These are phyloP conservation scores for Sorghum bicolor DNA, from an alignment of 176 grass and related monocot species.

Conservation along the genomic window DNA sequence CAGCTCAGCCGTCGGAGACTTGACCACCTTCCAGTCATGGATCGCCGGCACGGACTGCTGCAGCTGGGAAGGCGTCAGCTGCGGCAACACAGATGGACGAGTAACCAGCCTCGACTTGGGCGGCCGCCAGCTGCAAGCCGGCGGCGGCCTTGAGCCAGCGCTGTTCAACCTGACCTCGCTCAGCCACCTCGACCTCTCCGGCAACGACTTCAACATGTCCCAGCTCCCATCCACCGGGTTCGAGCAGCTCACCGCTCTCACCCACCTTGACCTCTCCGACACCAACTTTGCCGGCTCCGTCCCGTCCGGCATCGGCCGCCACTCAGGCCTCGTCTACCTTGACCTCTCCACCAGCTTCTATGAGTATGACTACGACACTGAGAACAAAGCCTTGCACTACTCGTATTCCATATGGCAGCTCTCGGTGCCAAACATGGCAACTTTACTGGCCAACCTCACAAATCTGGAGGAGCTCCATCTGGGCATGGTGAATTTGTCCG, in stretches of 20 bases:
- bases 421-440: too few relatives aligned
- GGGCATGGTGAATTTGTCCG: too few relatives aligned
- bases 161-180: constrained; percentile 25
- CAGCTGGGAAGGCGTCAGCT: constrained; percentile 36
- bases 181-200: constrained; percentile 19
- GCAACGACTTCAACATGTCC: constrained; percentile 34
- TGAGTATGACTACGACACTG: background rate
- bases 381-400: background rate
- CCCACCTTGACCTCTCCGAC: constrained; percentile 52
- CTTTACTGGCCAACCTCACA: too few relatives aligned
- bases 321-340: constrained; percentile 37
- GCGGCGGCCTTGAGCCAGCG: background rate
- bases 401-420: too few relatives aligned
- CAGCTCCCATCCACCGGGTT: constrained; percentile 27
- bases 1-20: background rate
- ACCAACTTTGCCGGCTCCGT: constrained; percentile 43
- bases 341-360: constrained; percentile 34
- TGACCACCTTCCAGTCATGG: constrained; percentile 27
- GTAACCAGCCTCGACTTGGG: constrained; percentile 24
- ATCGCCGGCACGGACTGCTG: constrained; percentile 35
- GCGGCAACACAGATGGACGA: background rate
- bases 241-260: constrained; percentile 41
- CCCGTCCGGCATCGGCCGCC: constrained; percentile 28
- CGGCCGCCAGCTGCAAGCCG: background rate
- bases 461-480: too few relatives aligned